These are phyloP conservation scores for Russula virescens DNA, from an alignment of 768 basidiomycete species.

Conservation along the genomic window DNA sequence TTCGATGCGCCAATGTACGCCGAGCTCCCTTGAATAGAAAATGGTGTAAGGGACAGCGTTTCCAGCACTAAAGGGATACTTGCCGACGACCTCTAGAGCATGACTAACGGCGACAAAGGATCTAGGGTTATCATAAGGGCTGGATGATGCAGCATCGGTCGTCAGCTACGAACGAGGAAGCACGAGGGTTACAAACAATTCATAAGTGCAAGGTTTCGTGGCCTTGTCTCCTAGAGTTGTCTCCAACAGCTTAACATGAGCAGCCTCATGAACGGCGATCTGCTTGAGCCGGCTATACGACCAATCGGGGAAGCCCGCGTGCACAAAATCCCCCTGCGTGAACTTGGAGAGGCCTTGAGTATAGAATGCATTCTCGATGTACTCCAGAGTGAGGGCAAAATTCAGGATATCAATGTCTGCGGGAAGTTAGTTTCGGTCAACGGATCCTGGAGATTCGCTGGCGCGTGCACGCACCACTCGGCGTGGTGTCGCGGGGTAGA, in stretches of 20 bases:
- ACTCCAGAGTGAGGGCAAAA: constrained; percentile 35
- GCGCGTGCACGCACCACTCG: constrained; percentile 10
- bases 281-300: constrained; percentile 34
- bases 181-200: constrained; percentile 27
- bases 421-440: neutral
- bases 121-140: constrained; percentile 41
- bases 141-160: constrained; percentile 15
- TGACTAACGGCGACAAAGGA: constrained; percentile 47
- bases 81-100: constrained; percentile 49
- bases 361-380: constrained; percentile 36
- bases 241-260: constrained; percentile 37
- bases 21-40: constrained; percentile 29
- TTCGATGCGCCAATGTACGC: constrained; percentile 54
- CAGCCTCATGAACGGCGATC: constrained; percentile 38
- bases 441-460: neutral
- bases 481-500: constrained; percentile 12
- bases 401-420: constrained; percentile 30
- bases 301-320: constrained; percentile 35
- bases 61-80: neutral
- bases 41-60: neutral
- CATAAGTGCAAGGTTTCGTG: constrained; percentile 37
- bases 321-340: constrained; percentile 34
- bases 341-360: constrained; percentile 33
- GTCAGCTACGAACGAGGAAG: neutral
- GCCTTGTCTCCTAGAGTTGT: constrained; percentile 34